These are phyloP conservation scores for Jasminum sambac DNA, from an alignment of 257 asterid species.

Conservation along the genomic window DNA sequence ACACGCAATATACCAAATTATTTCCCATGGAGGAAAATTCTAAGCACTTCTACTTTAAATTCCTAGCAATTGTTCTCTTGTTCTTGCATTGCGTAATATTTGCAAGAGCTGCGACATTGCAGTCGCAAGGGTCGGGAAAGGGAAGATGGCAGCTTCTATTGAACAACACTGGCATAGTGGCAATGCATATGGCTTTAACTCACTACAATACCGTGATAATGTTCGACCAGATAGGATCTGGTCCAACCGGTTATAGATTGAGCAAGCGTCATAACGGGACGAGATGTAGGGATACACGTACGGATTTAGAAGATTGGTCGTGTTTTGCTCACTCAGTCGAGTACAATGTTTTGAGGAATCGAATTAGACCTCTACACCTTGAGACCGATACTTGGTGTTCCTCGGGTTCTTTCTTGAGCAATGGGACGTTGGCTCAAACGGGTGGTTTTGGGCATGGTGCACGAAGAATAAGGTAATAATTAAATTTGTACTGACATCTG, in stretches of 20 bases:
- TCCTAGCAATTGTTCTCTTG: constrained; percentile 12
- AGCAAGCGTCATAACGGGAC: constrained; percentile 36
- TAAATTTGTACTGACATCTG: neutral
- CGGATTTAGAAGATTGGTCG: constrained; percentile 36
- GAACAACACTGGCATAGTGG: constrained; percentile 60
- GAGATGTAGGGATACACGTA: constrained; percentile 26
- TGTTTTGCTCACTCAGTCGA: constrained; percentile 69
- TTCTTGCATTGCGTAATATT: constrained; percentile 12
- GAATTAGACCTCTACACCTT: constrained; percentile 46
- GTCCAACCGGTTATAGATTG: constrained; percentile 38
- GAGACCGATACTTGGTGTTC: constrained; percentile 52
- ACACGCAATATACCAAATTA: neutral
- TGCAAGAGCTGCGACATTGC: constrained; percentile 1
- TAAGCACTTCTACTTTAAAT: constrained; percentile 20
- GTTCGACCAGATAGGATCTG: constrained; percentile 45
- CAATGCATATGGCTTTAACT: constrained; percentile 70
- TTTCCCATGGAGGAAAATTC: constrained; percentile 31
- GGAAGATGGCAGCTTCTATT: constrained; percentile 57
- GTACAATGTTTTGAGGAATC: constrained; percentile 41
- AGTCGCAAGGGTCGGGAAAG: constrained; percentile 2
- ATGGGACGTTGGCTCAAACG: constrained; percentile 49
- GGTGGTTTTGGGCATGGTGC: constrained; percentile 58
- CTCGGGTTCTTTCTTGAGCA: constrained; percentile 57
- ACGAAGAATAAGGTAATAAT: constrained; percentile 22
- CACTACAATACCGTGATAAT: constrained; percentile 55